Conservation (phyloP, 2,329 filamentous ascomycete genomes). For the Phialophora chinensis region DNA sequence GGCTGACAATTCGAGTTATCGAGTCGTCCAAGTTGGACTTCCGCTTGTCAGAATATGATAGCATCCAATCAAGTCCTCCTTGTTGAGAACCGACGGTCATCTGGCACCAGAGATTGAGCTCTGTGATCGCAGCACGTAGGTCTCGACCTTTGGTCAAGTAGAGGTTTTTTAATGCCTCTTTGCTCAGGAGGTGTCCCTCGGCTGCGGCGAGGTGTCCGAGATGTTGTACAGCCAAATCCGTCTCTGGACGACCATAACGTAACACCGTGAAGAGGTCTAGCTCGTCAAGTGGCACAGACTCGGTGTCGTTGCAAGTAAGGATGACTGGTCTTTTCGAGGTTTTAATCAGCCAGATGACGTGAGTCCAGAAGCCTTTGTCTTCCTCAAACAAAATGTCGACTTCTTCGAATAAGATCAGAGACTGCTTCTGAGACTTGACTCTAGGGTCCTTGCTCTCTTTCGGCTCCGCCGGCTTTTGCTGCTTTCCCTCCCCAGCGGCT, state of each 20-base stretch:
- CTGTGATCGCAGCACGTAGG: slow-evolving; percentile 78
- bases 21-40: slow-evolving; percentile 69
- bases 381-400: slow-evolving; percentile 93
- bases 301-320: slow-evolving; percentile 93
- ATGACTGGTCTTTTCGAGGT: slow-evolving; percentile 91
- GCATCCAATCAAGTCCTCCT: slow-evolving; percentile 89
- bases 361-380: slow-evolving; percentile 92
- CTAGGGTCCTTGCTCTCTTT: slow-evolving; percentile 23
- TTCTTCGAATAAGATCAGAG: slow-evolving; percentile 90
- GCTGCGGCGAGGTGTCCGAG: slow-evolving; percentile 81
- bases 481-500: slow-evolving; percentile 32
- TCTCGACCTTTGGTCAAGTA: slow-evolving; percentile 74
- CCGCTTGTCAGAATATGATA: slow-evolving; percentile 74
- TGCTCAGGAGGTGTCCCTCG: slow-evolving; percentile 80
- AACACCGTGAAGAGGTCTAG: slow-evolving; percentile 86
- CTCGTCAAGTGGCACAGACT: slow-evolving; percentile 73
- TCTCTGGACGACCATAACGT: slow-evolving; percentile 71
- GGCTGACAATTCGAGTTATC: slow-evolving; percentile 73
- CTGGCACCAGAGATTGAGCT: slow-evolving; percentile 96
- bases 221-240: slow-evolving; percentile 75
- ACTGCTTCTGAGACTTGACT: slow-evolving; percentile 76
- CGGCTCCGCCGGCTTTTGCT: slow-evolving; percentile 36
- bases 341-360: slow-evolving; percentile 75
- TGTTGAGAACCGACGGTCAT: slow-evolving; percentile 89
- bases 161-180: slow-evolving; percentile 70